Conservation (phyloP, 2,329 filamentous ascomycete species). For the Colletotrichum sp. region DNA sequence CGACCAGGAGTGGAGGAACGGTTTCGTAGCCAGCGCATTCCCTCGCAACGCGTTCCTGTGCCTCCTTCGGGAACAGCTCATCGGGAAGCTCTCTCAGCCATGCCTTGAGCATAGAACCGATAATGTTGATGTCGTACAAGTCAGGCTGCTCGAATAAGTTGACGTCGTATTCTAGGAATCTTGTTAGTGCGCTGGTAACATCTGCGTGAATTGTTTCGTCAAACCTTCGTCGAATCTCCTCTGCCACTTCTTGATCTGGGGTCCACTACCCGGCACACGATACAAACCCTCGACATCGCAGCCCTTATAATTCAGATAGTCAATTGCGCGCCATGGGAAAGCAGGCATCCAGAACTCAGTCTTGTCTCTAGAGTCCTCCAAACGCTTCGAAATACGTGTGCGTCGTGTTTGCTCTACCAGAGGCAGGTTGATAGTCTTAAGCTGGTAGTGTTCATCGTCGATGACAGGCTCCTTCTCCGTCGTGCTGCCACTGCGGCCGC, state of each 20-base stretch:
- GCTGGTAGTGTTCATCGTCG: slow-evolving; percentile 83
- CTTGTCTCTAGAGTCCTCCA: slow-evolving; percentile 90
- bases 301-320: slow-evolving; percentile 94
- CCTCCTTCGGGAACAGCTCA: slow-evolving; percentile 86
- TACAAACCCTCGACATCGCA: slow-evolving; percentile 95
- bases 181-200: slow-evolving; percentile 23
- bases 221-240: slow-evolving; percentile 84
- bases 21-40: slow-evolving; percentile 80
- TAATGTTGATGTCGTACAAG: slow-evolving; percentile 94
- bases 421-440: slow-evolving; percentile 85
- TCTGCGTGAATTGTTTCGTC: slow-evolving; percentile 22
- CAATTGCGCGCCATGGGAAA: slow-evolving; percentile 93
- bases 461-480: slow-evolving; percentile 68
- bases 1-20: slow-evolving; percentile 85
- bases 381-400: slow-evolving; percentile 87
- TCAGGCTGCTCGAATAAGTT: slow-evolving; percentile 88
- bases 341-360: slow-evolving; percentile 99
- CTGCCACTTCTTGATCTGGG: slow-evolving; percentile 93
- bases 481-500: slow-evolving; percentile 73
- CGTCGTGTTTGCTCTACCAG: slow-evolving; percentile 88
- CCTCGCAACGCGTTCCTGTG: slow-evolving; percentile 80
- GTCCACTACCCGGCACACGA: slow-evolving; percentile 87
- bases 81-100: slow-evolving; percentile 96
- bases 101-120: slow-evolving; percentile 94
- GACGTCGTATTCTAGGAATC: slow-evolving; percentile 75